These are phyloP conservation scores for Lignosus rhinocerotis DNA, from an alignment of 1,284 basidiomycete genomes.

Conservation along the genomic window DNA sequence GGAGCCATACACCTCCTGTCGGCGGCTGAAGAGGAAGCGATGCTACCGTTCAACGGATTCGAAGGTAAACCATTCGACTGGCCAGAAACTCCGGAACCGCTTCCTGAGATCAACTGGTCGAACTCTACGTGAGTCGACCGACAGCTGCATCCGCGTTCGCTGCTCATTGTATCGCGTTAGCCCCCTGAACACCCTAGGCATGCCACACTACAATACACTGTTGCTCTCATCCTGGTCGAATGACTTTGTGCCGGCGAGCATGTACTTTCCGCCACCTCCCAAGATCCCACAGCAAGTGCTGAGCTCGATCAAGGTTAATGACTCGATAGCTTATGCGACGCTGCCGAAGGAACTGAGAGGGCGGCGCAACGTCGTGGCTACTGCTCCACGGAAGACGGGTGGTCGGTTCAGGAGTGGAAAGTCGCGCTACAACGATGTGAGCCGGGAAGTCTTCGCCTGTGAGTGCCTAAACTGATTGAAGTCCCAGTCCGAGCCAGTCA, in stretches of 20 bases:
- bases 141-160: background rate
- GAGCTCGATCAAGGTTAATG: slow-evolving; percentile 80
- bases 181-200: slow-evolving; percentile 87
- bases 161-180: slow-evolving; percentile 38
- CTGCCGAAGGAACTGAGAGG: slow-evolving; percentile 84
- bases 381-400: slow-evolving; percentile 48
- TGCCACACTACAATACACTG: slow-evolving; percentile 82
- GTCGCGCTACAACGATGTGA: slow-evolving; percentile 30
- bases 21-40: slow-evolving; percentile 65
- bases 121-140: slow-evolving; percentile 66
- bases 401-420: slow-evolving; percentile 87
- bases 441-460: background rate
- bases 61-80: slow-evolving; percentile 83
- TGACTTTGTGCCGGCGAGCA: slow-evolving; percentile 47
- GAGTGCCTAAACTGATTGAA: background rate
- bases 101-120: slow-evolving; percentile 79
- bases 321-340: slow-evolving; percentile 86
- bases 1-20: slow-evolving; percentile 87
- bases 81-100: slow-evolving; percentile 73
- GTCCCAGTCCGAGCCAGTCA: slow-evolving; percentile 49
- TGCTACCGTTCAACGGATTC: slow-evolving; percentile 84
- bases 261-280: slow-evolving; percentile 61
- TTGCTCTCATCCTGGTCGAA: slow-evolving; percentile 83
- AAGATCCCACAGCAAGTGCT: slow-evolving; percentile 82
- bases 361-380: slow-evolving; percentile 73